phyloP scores from a whole-genome alignment of 1,284 basidiomycete species.

The Ustilago crameri region DNA sequence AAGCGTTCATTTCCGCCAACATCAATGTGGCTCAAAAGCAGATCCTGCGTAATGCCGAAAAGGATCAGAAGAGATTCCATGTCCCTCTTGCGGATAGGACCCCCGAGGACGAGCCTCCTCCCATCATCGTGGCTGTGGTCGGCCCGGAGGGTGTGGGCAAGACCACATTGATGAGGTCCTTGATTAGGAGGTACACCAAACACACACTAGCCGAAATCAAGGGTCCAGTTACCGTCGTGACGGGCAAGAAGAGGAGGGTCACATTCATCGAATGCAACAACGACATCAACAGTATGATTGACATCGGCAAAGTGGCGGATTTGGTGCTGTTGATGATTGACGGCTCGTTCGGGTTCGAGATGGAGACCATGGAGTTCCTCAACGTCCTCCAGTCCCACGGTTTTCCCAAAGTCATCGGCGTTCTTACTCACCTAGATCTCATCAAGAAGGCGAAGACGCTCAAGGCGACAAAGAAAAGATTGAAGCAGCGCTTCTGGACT shows the following conservation, averaged over 20 bases:
- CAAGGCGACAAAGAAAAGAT: slow-evolving; percentile 88
- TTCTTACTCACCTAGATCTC: slow-evolving; percentile 95
- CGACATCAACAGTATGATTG: slow-evolving; percentile 97
- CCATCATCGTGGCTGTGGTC: slow-evolving; percentile 94
- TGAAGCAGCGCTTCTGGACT: slow-evolving; percentile 99
- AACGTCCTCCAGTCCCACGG: slow-evolving; percentile 97
- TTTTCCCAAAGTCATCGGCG: slow-evolving; percentile 96
- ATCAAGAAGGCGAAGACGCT: slow-evolving; percentile 91
- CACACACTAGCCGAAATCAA: slow-evolving; percentile 89
- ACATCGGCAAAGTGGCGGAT: slow-evolving; percentile 95
- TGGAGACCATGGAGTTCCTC: slow-evolving; percentile 99
- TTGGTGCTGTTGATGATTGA: slow-evolving; percentile 97
- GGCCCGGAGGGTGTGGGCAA: slow-evolving; percentile 97
- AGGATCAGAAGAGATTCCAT: slow-evolving; percentile 92
- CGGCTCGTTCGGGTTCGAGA: slow-evolving; percentile 97
- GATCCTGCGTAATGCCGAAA: slow-evolving; percentile 88
- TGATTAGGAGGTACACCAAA: slow-evolving; percentile 92
- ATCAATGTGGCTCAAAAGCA: slow-evolving; percentile 75
- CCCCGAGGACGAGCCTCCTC: slow-evolving; percentile 84
- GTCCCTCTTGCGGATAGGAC: slow-evolving; percentile 95
- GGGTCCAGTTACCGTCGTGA: slow-evolving; percentile 95
- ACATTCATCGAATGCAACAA: slow-evolving; percentile 98
- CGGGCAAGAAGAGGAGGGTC: slow-evolving; percentile 85
- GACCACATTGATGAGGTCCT: slow-evolving; percentile 89
- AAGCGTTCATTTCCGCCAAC: slow-evolving; percentile 83